These are phyloP conservation scores for Polytolypa hystricis DNA, from an alignment of 2,329 filamentous ascomycete genomes.

Conservation along the genomic window DNA sequence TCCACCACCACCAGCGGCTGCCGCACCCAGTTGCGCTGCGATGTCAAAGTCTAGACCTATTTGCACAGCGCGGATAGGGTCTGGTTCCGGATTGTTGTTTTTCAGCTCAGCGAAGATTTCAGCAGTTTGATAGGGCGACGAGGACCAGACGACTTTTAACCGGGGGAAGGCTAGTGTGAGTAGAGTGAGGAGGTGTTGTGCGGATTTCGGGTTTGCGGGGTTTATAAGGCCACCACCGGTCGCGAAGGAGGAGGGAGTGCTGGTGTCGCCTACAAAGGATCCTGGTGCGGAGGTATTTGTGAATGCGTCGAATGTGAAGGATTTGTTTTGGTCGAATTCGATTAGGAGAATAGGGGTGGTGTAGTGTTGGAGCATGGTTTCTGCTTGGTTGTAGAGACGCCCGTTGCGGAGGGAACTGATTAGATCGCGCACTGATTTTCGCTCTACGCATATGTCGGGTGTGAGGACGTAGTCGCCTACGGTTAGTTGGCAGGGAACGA, in stretches of 20 bases:
- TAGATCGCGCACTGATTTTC: conserved; percentile 84
- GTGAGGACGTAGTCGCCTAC: conserved; percentile 94
- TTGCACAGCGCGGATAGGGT: conserved; percentile 75
- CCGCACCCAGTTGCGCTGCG: conserved; percentile 13
- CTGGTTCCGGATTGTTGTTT: conserved; percentile 77
- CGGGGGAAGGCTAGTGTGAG: conserved; percentile 85
- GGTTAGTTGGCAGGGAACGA: conserved; percentile 90
- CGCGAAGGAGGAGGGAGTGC: conserved; percentile 40
- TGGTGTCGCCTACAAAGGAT: conserved; percentile 48
- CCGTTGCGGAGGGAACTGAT: conserved; percentile 88
- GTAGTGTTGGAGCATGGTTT: conserved; percentile 93
- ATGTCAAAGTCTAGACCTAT: conserved; percentile 59
- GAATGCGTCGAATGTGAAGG: conserved; percentile 77
- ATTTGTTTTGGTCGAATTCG: conserved; percentile 95
- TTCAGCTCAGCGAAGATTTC: conserved; percentile 95
- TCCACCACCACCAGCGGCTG: conserved; percentile 14
- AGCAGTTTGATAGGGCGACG: conserved; percentile 85
- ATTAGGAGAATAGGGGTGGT: conserved; percentile 82
- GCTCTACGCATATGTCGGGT: conserved; percentile 82
- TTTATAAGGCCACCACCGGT: conserved; percentile 52
- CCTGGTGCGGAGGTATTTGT: conserved; percentile 30
- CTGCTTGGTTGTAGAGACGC: conserved; percentile 80
- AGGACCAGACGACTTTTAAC: conserved; percentile 87
- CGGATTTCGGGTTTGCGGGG: conserved; percentile 55
- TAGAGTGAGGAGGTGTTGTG: conserved; percentile 85